A percentile compares a stretch with the other conserved stretches of the same genome.
Conservation (phyloP, 495 filamentous ascomycete species). For the Aspergillus indologenus region DNA sequence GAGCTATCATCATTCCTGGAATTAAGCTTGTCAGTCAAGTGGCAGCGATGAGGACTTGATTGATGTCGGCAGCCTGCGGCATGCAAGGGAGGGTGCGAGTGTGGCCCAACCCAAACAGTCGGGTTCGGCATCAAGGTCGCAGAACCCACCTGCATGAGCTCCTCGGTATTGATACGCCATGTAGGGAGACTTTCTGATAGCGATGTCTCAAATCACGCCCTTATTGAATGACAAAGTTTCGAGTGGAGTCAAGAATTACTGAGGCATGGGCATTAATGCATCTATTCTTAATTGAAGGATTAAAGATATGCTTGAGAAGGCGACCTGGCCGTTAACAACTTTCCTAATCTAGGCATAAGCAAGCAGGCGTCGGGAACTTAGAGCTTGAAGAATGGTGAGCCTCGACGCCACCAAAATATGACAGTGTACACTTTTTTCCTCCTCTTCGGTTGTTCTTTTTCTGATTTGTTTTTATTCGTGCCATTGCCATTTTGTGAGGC, state of each 20-base stretch:
- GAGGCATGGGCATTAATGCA: not conserved
- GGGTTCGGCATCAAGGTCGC: slow-evolving; percentile 6
- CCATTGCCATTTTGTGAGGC: no score
- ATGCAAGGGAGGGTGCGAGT: slow-evolving; percentile 2
- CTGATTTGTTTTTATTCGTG: no score
- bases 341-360: not conserved
- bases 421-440: no score
- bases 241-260: not conserved
- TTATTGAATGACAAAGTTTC: not conserved
- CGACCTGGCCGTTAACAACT: not conserved
- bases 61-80: slow-evolving; percentile 5
- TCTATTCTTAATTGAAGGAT: no score
- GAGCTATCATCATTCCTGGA: slow-evolving; percentile 1
- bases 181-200: not conserved
- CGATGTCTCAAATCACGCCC: not conserved
- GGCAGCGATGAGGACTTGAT: not conserved
- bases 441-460: not conserved
- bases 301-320: not conserved
- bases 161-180: not conserved
- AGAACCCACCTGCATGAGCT: not conserved
- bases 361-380: no score
- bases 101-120: slow-evolving; percentile 7
- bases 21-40: slow-evolving; percentile 5
- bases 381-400: no score
- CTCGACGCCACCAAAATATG: not conserved